phyloP scores from a whole-genome alignment of 176 grass and related monocot genomes.

The Alloteropsis semialata region DNA sequence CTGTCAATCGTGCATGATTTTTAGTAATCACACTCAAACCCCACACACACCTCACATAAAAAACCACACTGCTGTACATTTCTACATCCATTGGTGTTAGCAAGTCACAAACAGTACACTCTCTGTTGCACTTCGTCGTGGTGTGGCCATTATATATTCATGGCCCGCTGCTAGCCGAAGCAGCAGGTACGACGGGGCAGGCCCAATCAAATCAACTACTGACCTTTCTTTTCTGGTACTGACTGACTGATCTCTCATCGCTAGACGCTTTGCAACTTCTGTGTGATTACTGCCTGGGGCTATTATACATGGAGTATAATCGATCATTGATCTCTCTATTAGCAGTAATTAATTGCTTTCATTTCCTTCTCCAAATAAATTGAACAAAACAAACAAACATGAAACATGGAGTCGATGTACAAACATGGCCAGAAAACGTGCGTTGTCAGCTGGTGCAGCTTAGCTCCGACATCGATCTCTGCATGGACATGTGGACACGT shows the following conservation, averaged over 20 bases:
- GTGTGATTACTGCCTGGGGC: too few relatives aligned
- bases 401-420: not conserved
- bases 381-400: not conserved
- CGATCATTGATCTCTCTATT: not conserved
- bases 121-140: not conserved
- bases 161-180: not conserved
- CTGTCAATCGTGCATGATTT: too few relatives aligned
- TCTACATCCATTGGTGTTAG: not conserved
- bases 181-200: not conserved
- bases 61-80: not conserved
- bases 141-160: not conserved
- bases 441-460: not conserved
- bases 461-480: not conserved
- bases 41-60: too few relatives aligned
- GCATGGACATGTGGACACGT: not conserved
- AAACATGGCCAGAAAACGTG: not conserved
- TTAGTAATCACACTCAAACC: too few relatives aligned
- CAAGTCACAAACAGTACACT: constrained; percentile 12
- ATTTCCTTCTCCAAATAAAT: not conserved
- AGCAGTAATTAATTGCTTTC: not conserved
- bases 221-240: not conserved
- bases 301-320: not conserved
- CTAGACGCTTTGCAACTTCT: not conserved
- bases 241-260: not conserved
- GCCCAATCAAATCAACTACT: constrained; percentile 12